phyloP scores from a whole-genome alignment of 768 basidiomycete genomes.

The Pisolithus sp. region DNA sequence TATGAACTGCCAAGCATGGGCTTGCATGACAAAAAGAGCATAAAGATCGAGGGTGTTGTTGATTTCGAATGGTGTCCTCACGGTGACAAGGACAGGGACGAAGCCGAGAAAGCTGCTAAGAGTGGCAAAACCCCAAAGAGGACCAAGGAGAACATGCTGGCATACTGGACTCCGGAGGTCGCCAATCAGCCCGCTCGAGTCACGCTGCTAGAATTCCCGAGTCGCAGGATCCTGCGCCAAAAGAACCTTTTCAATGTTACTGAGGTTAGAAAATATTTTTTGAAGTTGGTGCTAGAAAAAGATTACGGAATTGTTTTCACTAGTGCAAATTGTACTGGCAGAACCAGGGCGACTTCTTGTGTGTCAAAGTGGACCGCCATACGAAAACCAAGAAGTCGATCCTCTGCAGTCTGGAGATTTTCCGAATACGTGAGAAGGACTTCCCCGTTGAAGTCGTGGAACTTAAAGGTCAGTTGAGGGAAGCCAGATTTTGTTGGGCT shows the following conservation, averaged over 20 bases:
- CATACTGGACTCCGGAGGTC: constrained; percentile 97
- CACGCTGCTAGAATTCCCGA: constrained; percentile 86
- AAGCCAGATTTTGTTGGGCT: not conserved
- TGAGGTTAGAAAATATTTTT: constrained; percentile 54
- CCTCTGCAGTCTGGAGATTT: constrained; percentile 97
- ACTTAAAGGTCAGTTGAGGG: constrained; percentile 65
- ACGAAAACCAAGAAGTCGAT: constrained; percentile 98
- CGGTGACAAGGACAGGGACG: constrained; percentile 83
- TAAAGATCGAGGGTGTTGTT: constrained; percentile 95
- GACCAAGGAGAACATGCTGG: constrained; percentile 83
- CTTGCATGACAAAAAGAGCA: constrained; percentile 89
- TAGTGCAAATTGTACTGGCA: constrained; percentile 99
- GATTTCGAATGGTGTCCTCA: constrained; percentile 99
- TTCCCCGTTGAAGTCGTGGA: constrained; percentile 97
- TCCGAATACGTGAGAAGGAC: constrained; percentile 95
- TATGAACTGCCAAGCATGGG: constrained; percentile 94
- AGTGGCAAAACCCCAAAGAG: constrained; percentile 52
- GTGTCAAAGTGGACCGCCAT: constrained; percentile 98
- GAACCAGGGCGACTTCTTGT: constrained; percentile 96
- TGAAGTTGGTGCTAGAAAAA: not conserved
- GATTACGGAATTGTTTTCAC: constrained; percentile 1
- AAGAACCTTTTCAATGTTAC: constrained; percentile 98
- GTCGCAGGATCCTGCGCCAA: constrained; percentile 74
- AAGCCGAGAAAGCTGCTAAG: constrained; percentile 39
- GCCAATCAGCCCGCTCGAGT: constrained; percentile 95